Percentiles rank a stretch among this genome's conserved stretches.
Evolutionary conservation across 1,139 yeast genomes (phyloP).

Genomic region (Geotrichum restrictum): DNA sequence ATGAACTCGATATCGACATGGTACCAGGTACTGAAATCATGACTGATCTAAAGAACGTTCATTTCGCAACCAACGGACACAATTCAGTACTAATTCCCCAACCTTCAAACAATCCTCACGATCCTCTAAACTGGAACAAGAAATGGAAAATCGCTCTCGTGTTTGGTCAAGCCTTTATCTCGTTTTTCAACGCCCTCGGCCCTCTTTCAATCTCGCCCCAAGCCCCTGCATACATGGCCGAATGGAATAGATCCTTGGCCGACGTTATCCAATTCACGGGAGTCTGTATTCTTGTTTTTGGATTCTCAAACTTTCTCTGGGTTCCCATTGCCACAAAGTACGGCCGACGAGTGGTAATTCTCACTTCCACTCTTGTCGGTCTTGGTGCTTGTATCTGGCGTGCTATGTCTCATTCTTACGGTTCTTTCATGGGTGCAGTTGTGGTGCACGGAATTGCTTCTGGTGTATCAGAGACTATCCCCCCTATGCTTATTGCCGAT

Average conservation of each 20-base stretch:
- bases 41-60: slow-evolving; percentile 18
- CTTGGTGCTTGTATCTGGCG: slow-evolving; percentile 33
- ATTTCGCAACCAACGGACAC: slow-evolving; percentile 24
- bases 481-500: slow-evolving; percentile 43
- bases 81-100: slow-evolving; percentile 44
- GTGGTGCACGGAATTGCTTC: slow-evolving; percentile 51
- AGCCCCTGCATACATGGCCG: slow-evolving; percentile 41
- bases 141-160: slow-evolving; percentile 34
- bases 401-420: slow-evolving; percentile 31
- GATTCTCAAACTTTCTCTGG: slow-evolving; percentile 47
- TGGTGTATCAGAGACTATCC: slow-evolving; percentile 45
- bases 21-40: slow-evolving; percentile 2
- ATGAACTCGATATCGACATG: background rate
- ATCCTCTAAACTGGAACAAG: slow-evolving; percentile 46
- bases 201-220: slow-evolving; percentile 45
- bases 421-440: slow-evolving; percentile 42
- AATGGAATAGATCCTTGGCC: slow-evolving; percentile 43
- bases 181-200: slow-evolving; percentile 46
- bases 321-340: slow-evolving; percentile 51
- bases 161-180: slow-evolving; percentile 32
- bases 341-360: slow-evolving; percentile 52
- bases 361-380: slow-evolving; percentile 41
- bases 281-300: slow-evolving; percentile 46
- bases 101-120: slow-evolving; percentile 48
- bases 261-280: slow-evolving; percentile 39